Base-by-base conservation (phyloP, 2,329 filamentous ascomycete species). In the Dactylella cylindrospora region DNA sequence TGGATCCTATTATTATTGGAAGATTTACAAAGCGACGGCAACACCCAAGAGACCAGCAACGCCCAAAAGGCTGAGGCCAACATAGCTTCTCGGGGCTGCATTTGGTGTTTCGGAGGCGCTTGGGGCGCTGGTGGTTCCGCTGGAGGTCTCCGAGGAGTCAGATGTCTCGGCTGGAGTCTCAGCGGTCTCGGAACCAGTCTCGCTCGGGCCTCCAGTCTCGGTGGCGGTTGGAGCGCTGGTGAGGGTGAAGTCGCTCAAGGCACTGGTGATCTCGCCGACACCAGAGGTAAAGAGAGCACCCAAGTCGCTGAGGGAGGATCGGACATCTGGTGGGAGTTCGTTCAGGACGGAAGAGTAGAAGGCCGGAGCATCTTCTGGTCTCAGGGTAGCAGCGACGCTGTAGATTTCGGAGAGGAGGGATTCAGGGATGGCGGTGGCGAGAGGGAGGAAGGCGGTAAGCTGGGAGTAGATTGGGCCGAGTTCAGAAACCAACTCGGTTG, bases 21-120 rank as follows among this genome's bases (percentile, higher is more conserved):
- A n/a, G n/a, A n/a, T 25, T 53, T 61, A 61, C 47, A 61, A 41
- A 15, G 55, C 55, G 13, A 61, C 13, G 35, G 43, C 55, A 25
- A 53, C 23, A 12, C 47, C 55, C 25, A 61, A 31, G 20, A 61
- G n/a, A 53, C 47, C 55, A n/a, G 55, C 55, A 22, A 52, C 29
- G 10, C 40, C 55, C 35, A 61, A 20, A 9, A 49, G 35, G 20
- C 55, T 25, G 5, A 53, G 41, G 22, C 47, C 47, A 25, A 61
- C 47, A 23, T 35, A 49, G 25, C 26, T 61, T 23, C 28, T 46
- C 9, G 47, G 41, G 12, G 38, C 55, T 15, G 55, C 29, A 26
- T 53, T 61, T 20, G 40, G 46, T 2, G 47, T 61, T 3, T 7
- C 25, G 7, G 6, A 32, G 13, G 45, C 13, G 5, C 13, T 19